phyloP scores from a whole-genome alignment of 2,329 filamentous ascomycete species.

The Ustulina deusta region DNA sequence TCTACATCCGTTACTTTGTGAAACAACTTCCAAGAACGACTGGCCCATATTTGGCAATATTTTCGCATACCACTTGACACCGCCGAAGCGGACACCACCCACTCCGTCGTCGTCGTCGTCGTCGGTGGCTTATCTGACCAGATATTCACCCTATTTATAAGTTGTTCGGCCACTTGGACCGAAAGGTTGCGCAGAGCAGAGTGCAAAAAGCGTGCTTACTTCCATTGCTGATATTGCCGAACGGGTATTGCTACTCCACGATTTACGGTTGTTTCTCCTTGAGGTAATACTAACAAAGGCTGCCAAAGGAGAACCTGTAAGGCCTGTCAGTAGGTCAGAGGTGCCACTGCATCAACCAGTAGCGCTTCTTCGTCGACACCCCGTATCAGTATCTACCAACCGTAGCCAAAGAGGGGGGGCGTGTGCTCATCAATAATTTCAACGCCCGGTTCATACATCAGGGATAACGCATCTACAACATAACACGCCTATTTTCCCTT shows the following conservation, averaged over 20 bases:
- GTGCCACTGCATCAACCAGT: slow-evolving; percentile 40
- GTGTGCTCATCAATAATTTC: slow-evolving; percentile 45
- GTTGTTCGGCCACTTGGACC: slow-evolving; percentile 13
- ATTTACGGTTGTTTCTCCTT: slow-evolving; percentile 29
- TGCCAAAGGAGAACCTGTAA: slow-evolving; percentile 40
- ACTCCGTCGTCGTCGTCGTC: slow-evolving; percentile 10
- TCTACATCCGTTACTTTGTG: slow-evolving; percentile 30
- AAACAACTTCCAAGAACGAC: slow-evolving; percentile 19
- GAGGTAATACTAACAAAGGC: slow-evolving; percentile 42
- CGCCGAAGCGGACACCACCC: slow-evolving; percentile 1
- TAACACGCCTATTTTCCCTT: slow-evolving; percentile 19
- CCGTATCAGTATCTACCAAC: slow-evolving; percentile 26
- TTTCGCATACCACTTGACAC: slow-evolving; percentile 7
- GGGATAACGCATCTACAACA: slow-evolving; percentile 28
- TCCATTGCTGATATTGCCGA: slow-evolving; percentile 18
- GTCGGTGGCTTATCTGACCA: slow-evolving; percentile 11
- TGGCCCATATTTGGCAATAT: slow-evolving; percentile 7
- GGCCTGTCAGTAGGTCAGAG: slow-evolving; percentile 40
- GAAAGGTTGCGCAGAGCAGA: slow-evolving; percentile 11
- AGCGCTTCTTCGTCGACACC: slow-evolving; percentile 29
- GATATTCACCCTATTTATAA: not conserved
- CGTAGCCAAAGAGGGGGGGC: slow-evolving; percentile 38
- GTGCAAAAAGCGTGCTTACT: slow-evolving; percentile 13
- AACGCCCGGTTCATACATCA: slow-evolving; percentile 25
- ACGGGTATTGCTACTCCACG: slow-evolving; percentile 3